A percentile compares a stretch with the other conserved stretches of the same genome.
Conservation (phyloP, 768 basidiomycete species). For the Mycena vitilis region DNA sequence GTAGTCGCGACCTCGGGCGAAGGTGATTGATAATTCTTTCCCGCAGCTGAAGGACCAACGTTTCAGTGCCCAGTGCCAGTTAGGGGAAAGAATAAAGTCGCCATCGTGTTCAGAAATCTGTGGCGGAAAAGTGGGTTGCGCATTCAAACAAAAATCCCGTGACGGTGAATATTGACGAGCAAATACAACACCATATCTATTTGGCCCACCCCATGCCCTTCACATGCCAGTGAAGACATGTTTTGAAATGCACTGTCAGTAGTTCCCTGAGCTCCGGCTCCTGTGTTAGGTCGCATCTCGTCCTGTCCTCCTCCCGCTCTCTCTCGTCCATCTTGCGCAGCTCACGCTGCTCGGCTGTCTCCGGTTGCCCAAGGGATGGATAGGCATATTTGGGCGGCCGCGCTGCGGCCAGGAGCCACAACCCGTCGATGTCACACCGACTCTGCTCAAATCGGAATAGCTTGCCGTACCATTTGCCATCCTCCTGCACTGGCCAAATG, state of each 20-base stretch:
- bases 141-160: too few species aligned
- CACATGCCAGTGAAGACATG: conserved; percentile 18
- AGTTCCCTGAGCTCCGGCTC: neutral
- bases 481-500: conserved; percentile 4
- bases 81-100: too few species aligned
- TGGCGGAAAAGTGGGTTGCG: too few species aligned
- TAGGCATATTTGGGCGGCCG: neutral
- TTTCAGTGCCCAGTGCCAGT: too few species aligned
- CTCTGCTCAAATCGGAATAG: conserved; percentile 7
- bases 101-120: too few species aligned
- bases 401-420: neutral
- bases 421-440: neutral
- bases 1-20: too few species aligned
- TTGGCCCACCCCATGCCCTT: conserved; percentile 18
- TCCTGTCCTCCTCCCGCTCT: conserved; percentile 5
- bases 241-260: conserved; percentile 13
- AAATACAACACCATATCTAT: neutral
- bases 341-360: neutral
- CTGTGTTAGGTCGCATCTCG: neutral
- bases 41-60: too few species aligned
- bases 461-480: conserved; percentile 2
- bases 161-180: too few species aligned
- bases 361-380: neutral
- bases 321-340: neutral
- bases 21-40: too few species aligned